These are phyloP conservation scores for Corchorus olitorius DNA, from an alignment of 345 rosid species.

Conservation along the genomic window DNA sequence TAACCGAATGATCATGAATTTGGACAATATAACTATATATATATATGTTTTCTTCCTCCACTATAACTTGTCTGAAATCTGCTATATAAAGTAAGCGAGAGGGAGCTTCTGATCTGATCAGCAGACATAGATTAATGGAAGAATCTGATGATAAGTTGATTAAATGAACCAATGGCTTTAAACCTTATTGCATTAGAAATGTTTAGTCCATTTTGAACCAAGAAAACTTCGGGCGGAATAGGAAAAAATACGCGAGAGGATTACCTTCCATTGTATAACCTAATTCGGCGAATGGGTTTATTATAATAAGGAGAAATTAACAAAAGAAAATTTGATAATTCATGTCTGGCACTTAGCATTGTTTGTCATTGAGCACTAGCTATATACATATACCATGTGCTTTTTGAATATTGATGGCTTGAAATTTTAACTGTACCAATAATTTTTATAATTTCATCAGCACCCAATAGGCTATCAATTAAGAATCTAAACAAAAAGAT, in stretches of 20 bases:
- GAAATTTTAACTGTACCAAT: background rate
- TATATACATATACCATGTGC: background rate
- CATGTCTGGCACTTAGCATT: background rate
- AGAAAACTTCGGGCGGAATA: too few relatives aligned
- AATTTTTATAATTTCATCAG: background rate
- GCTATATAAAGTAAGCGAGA: too few relatives aligned
- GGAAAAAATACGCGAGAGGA: background rate
- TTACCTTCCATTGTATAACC: background rate
- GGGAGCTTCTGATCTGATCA: too few relatives aligned
- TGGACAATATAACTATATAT: background rate
- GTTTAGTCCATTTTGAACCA: too few relatives aligned
- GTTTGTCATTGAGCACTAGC: background rate
- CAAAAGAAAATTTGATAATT: background rate
- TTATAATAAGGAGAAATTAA: background rate
- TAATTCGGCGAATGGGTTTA: too few relatives aligned
- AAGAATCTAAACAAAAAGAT: background rate
- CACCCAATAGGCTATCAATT: background rate
- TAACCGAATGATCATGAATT: background rate
- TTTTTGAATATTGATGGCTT: background rate
- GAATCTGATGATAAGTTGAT: too few relatives aligned
- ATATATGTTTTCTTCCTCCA: too few relatives aligned
- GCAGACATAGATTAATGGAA: too few relatives aligned
- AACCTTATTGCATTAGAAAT: background rate
- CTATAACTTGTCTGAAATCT: too few relatives aligned
- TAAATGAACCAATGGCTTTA: too few relatives aligned